Conservation (phyloP, 2,329 filamentous ascomycete genomes). For the Calonectria ilicicola region DNA sequence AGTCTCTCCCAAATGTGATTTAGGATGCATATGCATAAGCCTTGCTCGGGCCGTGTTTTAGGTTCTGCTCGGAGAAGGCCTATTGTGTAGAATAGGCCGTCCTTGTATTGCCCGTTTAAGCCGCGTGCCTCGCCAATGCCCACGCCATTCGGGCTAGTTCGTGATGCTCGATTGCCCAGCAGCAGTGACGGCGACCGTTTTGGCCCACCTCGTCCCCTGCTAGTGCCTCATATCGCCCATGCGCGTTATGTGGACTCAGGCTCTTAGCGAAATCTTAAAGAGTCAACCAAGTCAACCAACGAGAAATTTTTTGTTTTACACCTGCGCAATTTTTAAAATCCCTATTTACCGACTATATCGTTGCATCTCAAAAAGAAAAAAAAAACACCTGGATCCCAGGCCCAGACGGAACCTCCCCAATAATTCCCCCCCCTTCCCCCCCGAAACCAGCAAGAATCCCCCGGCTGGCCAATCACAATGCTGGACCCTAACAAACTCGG, state of each 20-base stretch:
- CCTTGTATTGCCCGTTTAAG: neutral
- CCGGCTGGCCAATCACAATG: neutral
- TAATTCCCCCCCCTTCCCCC: neutral
- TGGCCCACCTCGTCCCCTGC: neutral
- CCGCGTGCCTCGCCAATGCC: neutral
- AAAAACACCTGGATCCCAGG: neutral
- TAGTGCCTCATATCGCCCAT: neutral
- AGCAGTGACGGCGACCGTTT: neutral
- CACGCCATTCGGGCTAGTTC: neutral
- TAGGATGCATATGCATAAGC: neutral
- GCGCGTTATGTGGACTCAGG: neutral
- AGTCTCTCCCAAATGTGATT: neutral
- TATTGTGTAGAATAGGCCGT: neutral
- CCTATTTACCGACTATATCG: neutral
- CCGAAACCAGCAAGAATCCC: neutral
- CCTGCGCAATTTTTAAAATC: neutral
- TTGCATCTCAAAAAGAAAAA: neutral
- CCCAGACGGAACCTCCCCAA: neutral
- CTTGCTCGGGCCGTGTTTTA: neutral
- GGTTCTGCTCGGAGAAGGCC: neutral
- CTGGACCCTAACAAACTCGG: neutral
- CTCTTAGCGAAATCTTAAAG: constrained; percentile 6
- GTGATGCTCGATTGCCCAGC: neutral
- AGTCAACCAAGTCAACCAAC: neutral
- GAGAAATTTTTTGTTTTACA: constrained; percentile 4